These are phyloP conservation scores for Cercospora janseana DNA, from an alignment of 2,329 filamentous ascomycete species.

Conservation along the genomic window DNA sequence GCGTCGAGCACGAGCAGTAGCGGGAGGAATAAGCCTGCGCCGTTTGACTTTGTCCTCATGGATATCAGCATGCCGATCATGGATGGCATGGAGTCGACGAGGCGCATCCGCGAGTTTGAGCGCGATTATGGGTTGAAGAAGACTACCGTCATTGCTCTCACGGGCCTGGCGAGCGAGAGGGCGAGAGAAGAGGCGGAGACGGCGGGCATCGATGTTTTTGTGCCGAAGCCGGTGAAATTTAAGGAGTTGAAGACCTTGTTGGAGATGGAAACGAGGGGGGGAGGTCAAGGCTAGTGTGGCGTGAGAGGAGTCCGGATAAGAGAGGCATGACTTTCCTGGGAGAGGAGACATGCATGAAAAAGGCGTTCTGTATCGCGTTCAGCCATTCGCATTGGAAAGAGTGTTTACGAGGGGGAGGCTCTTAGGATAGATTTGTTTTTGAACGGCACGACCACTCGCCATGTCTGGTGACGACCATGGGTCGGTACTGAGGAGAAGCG, in stretches of 20 bases:
- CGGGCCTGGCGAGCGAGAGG: conserved; percentile 32
- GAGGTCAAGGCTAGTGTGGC: conserved; percentile 9
- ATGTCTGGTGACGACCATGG: too few species aligned
- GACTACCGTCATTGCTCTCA: conserved; percentile 31
- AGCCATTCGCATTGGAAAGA: too few species aligned
- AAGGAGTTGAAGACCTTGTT: conserved; percentile 28
- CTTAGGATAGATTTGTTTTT: too few species aligned
- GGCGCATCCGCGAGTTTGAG: conserved; percentile 34
- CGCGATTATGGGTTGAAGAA: conserved; percentile 18
- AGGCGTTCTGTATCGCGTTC: too few species aligned
- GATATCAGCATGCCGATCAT: conserved; percentile 42
- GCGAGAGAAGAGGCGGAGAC: conserved; percentile 32
- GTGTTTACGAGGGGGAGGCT: too few species aligned
- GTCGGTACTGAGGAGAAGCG: too few species aligned
- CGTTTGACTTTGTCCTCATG: conserved; percentile 48
- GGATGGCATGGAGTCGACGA: conserved; percentile 36
- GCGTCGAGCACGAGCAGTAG: conserved; percentile 2
- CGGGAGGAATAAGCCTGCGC: conserved; percentile 5
- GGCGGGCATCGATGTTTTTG: conserved; percentile 34
- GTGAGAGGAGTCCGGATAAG: not conserved
- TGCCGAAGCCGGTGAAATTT: conserved; percentile 36
- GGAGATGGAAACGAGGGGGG: conserved; percentile 3
- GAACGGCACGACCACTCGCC: too few species aligned
- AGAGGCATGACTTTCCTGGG: not conserved
- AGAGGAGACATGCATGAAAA: not conserved